A percentile compares a stretch with the other conserved stretches of the same genome.
Evolutionary conservation across 1,139 yeast genomes (phyloP).

Genomic region (Yamadazyma atmosphaerica): DNA sequence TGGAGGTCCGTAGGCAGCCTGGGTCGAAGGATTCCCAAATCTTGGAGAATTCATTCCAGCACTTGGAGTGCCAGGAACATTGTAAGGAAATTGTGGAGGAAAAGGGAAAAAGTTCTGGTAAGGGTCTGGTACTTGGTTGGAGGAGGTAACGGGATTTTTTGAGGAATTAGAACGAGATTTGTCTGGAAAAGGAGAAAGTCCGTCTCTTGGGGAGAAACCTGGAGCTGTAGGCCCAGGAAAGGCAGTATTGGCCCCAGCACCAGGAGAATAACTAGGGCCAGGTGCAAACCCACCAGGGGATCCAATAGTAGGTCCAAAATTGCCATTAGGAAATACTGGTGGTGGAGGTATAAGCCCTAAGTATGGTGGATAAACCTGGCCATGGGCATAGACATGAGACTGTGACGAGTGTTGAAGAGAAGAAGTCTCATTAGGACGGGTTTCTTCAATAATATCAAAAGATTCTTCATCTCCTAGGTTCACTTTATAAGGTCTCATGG

Average conservation of each 20-base stretch:
- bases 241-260: no score
- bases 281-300: background rate
- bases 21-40: no score
- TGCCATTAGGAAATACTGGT: background rate
- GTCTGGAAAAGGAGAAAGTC: no score
- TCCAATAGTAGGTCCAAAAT: background rate
- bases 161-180: background rate
- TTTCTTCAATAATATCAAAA: no score
- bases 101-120: background rate
- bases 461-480: background rate
- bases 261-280: no score
- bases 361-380: background rate
- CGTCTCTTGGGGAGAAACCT: no score
- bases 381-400: background rate
- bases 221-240: no score
- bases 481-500: background rate
- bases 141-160: no score
- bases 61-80: background rate
- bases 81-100: background rate
- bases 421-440: background rate
- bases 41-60: no score
- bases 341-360: background rate
- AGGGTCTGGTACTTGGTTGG: background rate
- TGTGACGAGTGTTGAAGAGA: background rate
- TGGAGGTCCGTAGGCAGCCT: background rate